phyloP scores from a whole-genome alignment of 768 basidiomycete genomes.

The Auricularia cornea region DNA sequence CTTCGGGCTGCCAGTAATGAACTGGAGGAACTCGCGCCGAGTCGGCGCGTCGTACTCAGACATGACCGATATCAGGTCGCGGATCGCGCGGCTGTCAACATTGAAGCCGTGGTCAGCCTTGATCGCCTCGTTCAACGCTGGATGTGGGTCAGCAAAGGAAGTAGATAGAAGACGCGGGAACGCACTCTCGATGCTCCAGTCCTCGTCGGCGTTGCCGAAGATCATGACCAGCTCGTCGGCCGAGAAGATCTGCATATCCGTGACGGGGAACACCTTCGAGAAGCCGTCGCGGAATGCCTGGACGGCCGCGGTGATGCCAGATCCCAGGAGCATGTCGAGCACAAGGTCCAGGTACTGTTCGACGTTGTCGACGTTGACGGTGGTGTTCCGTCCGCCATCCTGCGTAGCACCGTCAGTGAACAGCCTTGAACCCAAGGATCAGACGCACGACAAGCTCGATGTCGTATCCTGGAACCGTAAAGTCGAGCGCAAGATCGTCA shows the following conservation, averaged over 20 bases:
- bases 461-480: slow-evolving; percentile 93
- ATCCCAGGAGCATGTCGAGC: slow-evolving; percentile 78
- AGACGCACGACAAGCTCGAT: slow-evolving; percentile 76
- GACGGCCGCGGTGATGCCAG: slow-evolving; percentile 69
- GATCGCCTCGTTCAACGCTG: slow-evolving; percentile 80
- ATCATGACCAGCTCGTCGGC: slow-evolving; percentile 92
- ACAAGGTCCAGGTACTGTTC: slow-evolving; percentile 85
- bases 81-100: slow-evolving; percentile 85
- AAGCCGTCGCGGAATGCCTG: slow-evolving; percentile 92
- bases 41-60: slow-evolving; percentile 61
- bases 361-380: slow-evolving; percentile 81
- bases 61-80: slow-evolving; percentile 81
- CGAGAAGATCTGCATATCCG: slow-evolving; percentile 85
- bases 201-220: slow-evolving; percentile 95
- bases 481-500: slow-evolving; percentile 88
- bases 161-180: slow-evolving; percentile 3
- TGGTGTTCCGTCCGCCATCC: slow-evolving; percentile 70
- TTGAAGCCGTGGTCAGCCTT: slow-evolving; percentile 99
- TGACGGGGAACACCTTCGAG: slow-evolving; percentile 91
- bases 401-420: slow-evolving; percentile 21
- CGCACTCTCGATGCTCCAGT: slow-evolving; percentile 90
- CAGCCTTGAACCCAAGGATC: slow-evolving; percentile 3
- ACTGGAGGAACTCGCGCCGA: slow-evolving; percentile 87
- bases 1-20: slow-evolving; percentile 96
- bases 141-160: slow-evolving; percentile 7